Base-by-base conservation (phyloP, 352 stramenopile species). In the Blastocystis sp. region DNA sequence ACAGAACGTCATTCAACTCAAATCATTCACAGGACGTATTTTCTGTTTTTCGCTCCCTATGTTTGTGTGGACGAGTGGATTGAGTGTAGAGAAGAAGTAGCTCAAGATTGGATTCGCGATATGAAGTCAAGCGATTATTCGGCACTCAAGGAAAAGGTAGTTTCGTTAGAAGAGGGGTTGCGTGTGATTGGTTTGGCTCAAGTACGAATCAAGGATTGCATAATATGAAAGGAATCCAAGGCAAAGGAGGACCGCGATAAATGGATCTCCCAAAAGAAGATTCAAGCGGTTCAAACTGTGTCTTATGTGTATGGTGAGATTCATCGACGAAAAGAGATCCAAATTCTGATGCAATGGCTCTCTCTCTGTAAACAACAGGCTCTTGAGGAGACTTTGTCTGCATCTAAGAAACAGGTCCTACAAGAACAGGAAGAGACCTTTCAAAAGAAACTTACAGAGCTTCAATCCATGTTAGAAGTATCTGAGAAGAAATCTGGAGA, bases 71-170 rank as follows among this genome's bases (percentile, higher is more conserved):
- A 16, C 1, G 14, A 49, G 5, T 1, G 24, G 0, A 49, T 83
- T 12, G 66, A 29, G 5, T 19, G 27, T 83, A 83, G 71, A 66
- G 42, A 37, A 29, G 71, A 83, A 43, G 71, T 65, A 42, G 46
- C 42, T 52, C n/a, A 21, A 6, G 49, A 65, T 35, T 83, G 71
- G 71, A 63, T 65, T 21, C 29, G 39, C 12, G 71, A 83, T 83
- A 83, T 83, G 29, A 83, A 83, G 49, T 52, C 27, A 21, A 83
- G 71, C 27, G 71, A 83, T 42, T 83, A 83, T 21, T 29, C 49
- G 21, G 29, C 42, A 27, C n/a, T 83, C 9, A 83, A 83, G 71
- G 71, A 83, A 63, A 83, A 83, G 71, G 71, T 83, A 12, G 24
- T 42, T 12, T 66, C 71, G 24, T 27, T 83, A 16, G 71, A 83